phyloP scores from a whole-genome alignment of 441 rosid genomes.

The Codiaeum variegatum region DNA sequence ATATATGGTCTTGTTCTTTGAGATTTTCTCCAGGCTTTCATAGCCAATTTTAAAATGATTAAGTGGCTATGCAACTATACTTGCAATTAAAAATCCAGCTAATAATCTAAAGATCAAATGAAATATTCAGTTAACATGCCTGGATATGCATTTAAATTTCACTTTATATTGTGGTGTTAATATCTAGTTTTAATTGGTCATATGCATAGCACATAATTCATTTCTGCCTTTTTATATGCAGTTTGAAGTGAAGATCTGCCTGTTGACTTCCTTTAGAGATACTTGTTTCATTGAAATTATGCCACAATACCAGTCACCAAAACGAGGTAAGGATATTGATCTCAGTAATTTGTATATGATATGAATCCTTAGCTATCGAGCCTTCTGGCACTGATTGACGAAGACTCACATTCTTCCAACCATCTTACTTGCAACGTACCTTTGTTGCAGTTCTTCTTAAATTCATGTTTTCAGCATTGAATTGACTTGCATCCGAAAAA shows the following conservation, averaged over 20 bases:
- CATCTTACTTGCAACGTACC: neutral
- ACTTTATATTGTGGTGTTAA: constrained; percentile 2
- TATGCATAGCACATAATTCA: constrained; percentile 10
- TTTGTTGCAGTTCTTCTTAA: neutral
- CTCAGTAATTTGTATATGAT: neutral
- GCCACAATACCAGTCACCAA: constrained; percentile 65
- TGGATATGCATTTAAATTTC: constrained; percentile 8
- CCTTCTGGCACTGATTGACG: neutral
- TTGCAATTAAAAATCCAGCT: neutral
- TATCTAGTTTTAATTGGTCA: neutral
- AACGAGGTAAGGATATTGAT: constrained; percentile 47
- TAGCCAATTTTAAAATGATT: too few species aligned
- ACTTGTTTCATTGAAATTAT: constrained; percentile 82
- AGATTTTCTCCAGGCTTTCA: neutral
- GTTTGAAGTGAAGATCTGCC: constrained; percentile 92
- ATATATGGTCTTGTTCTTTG: neutral
- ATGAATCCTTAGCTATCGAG: neutral
- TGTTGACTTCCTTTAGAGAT: constrained; percentile 89
- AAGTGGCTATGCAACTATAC: too few species aligned
- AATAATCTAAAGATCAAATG: neutral
- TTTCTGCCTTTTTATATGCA: constrained; percentile 32
- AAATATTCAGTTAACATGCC: constrained; percentile 13
- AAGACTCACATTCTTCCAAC: neutral
- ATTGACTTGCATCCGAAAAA: neutral
- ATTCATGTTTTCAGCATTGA: neutral